Evolutionary conservation across 148 eudicot genomes (phyloP).

Genomic region (Vaccinium darrowii): DNA sequence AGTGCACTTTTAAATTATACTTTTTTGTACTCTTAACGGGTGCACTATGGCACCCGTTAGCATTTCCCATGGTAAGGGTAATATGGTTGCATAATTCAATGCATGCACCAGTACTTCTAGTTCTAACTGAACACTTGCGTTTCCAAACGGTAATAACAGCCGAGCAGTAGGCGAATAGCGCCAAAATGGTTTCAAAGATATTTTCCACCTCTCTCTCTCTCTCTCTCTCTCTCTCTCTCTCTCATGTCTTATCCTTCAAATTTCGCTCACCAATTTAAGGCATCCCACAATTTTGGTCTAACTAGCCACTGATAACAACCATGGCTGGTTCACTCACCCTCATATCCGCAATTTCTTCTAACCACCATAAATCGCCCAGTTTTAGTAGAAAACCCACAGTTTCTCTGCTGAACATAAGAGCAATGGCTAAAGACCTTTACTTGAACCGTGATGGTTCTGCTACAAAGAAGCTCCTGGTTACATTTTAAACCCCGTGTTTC

Average conservation of each 20-base stretch:
- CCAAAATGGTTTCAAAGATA: constrained; percentile 9
- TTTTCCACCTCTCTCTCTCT: not conserved
- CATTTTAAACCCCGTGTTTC: not conserved
- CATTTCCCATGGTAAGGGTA: no score
- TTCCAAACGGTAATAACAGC: not conserved
- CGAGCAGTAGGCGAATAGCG: not conserved
- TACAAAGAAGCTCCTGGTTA: constrained; percentile 78
- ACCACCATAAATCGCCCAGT: constrained; percentile 18
- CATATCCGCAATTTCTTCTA: constrained; percentile 34
- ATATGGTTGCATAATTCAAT: no score
- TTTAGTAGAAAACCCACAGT: constrained; percentile 19
- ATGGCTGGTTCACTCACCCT: constrained; percentile 47
- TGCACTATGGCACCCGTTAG: no score
- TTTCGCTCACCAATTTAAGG: not conserved
- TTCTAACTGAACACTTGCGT: not conserved
- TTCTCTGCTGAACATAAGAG: constrained; percentile 30
- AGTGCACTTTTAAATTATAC: no score
- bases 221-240: not conserved
- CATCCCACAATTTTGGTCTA: not conserved
- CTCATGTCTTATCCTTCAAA: not conserved
- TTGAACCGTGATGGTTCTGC: constrained; percentile 87
- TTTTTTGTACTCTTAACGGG: no score
- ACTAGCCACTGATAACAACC: not conserved
- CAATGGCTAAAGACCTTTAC: constrained; percentile 73
- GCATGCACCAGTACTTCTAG: no score